These are phyloP conservation scores for Fraxinus sp. DNA, from an alignment of 305 asterid genomes.

Conservation along the genomic window DNA sequence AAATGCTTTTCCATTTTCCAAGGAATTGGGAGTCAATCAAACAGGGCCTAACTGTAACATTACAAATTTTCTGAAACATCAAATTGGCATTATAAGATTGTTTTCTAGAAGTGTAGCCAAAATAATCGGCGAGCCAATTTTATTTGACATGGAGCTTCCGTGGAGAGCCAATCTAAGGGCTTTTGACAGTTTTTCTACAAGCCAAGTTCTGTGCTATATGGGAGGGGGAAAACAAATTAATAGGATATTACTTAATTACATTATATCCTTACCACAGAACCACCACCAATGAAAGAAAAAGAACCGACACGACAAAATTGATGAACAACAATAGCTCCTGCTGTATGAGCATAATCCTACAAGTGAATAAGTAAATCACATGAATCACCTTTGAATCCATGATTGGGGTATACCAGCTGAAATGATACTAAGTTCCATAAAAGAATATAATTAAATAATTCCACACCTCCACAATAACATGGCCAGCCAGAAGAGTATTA, in stretches of 20 bases:
- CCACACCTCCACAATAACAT: constrained; percentile 82
- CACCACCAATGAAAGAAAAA: constrained; percentile 91
- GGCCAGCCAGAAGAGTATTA: constrained; percentile 91
- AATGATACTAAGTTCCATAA: constrained; percentile 6
- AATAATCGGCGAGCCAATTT: background rate
- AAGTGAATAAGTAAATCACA: constrained; percentile 33
- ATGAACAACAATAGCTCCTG: constrained; percentile 76
- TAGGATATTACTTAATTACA: background rate
- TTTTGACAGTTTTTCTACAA: background rate
- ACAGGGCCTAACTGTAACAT: background rate
- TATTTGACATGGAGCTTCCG: background rate
- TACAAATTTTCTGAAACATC: background rate
- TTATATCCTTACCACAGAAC: constrained; percentile 69
- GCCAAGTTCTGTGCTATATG: background rate
- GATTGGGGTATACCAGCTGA: constrained; percentile 9
- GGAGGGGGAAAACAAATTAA: background rate
- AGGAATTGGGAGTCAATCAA: too few species aligned
- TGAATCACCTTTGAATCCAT: constrained; percentile 20
- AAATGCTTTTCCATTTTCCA: too few species aligned
- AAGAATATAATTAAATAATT: constrained; percentile 14
- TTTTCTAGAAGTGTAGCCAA: background rate
- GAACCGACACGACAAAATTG: constrained; percentile 95
- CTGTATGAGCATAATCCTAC: constrained; percentile 85
- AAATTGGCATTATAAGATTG: background rate
- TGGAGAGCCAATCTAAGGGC: background rate